Percentiles rank a stretch among this genome's conserved stretches.
phyloP scores from a whole-genome alignment of 495 filamentous ascomycete species.

The Delitschia confertaspora region DNA sequence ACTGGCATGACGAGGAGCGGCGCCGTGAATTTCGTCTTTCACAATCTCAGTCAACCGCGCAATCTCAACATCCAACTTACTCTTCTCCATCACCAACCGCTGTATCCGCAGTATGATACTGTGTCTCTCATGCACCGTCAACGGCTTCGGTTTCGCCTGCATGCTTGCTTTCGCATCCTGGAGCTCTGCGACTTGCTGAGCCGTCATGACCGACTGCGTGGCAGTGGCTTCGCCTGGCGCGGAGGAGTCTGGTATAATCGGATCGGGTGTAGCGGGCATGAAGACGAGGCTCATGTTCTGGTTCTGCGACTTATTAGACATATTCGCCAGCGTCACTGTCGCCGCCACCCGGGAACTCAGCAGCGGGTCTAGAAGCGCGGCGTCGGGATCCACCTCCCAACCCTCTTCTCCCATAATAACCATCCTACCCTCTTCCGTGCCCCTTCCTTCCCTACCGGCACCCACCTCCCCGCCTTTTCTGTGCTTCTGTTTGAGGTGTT shows the following conservation, averaged over 20 bases:
- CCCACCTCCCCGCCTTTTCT: not conserved
- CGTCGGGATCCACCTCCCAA: not conserved
- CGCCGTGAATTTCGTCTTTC: not conserved
- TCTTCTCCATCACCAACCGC: constrained; percentile 15
- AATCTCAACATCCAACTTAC: constrained; percentile 17
- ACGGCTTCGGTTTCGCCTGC: not conserved
- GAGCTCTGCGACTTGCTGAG: no score
- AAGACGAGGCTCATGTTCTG: not conserved
- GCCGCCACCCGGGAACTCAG: no score
- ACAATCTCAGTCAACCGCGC: constrained; percentile 1
- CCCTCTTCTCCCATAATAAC: not conserved
- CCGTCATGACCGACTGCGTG: no score
- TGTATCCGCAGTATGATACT: constrained; percentile 13
- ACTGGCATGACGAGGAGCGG: no score
- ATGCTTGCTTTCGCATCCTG: no score
- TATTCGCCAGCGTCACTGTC: no score
- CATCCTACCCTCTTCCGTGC: not conserved
- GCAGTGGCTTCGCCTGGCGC: no score
- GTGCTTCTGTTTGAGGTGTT: constrained; percentile 16
- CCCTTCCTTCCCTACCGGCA: not conserved
- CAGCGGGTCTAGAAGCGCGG: no score
- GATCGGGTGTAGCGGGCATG: not conserved
- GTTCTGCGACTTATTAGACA: no score
- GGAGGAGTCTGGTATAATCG: constrained; percentile 4
- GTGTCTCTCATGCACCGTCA: constrained; percentile 7